phyloP scores from a whole-genome alignment of 2,329 filamentous ascomycete species.

The Escovopsis sp. region DNA sequence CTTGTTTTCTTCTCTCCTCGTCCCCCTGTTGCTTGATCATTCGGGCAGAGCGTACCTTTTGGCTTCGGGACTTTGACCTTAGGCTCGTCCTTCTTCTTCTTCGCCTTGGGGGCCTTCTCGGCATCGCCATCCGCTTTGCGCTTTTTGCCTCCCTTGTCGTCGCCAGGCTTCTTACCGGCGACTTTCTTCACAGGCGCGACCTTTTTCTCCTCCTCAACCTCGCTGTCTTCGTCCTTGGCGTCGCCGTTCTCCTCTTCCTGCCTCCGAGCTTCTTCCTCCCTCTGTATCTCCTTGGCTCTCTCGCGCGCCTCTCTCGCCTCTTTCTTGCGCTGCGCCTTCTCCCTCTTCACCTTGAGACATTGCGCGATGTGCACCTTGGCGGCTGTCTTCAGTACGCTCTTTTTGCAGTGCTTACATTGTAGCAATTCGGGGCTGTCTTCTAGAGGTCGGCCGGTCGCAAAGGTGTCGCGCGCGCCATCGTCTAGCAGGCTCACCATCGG shows the following conservation, averaged over 20 bases:
- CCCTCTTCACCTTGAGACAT: conserved; percentile 73
- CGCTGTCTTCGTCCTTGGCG: conserved; percentile 35
- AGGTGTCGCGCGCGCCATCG: conserved; percentile 61
- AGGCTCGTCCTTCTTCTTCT: conserved; percentile 90
- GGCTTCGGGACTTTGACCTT: conserved; percentile 73
- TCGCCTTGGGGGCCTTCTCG: conserved; percentile 73
- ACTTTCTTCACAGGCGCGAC: conserved; percentile 40
- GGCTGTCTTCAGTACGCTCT: conserved; percentile 61
- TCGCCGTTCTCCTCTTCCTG: conserved; percentile 33
- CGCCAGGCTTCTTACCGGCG: conserved; percentile 51
- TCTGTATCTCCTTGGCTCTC: conserved; percentile 46
- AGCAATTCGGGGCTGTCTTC: conserved; percentile 68
- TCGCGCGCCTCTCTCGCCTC: conserved; percentile 58
- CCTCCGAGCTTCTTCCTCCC: conserved; percentile 40
- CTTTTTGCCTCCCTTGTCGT: conserved; percentile 60
- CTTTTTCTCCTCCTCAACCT: conserved; percentile 31
- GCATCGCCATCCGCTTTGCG: conserved; percentile 60
- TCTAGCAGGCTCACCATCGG: conserved; percentile 56
- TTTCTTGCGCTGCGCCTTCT: conserved; percentile 64
- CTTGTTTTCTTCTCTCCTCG: too few species aligned
- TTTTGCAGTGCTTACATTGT: conserved; percentile 89
- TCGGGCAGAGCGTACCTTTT: conserved; percentile 40
- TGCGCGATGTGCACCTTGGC: conserved; percentile 68
- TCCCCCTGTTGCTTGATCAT: not conserved
- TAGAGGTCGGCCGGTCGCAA: conserved; percentile 66